Conservation (phyloP, 73 alveolate genomes). For the Breviolum minutum region DNA sequence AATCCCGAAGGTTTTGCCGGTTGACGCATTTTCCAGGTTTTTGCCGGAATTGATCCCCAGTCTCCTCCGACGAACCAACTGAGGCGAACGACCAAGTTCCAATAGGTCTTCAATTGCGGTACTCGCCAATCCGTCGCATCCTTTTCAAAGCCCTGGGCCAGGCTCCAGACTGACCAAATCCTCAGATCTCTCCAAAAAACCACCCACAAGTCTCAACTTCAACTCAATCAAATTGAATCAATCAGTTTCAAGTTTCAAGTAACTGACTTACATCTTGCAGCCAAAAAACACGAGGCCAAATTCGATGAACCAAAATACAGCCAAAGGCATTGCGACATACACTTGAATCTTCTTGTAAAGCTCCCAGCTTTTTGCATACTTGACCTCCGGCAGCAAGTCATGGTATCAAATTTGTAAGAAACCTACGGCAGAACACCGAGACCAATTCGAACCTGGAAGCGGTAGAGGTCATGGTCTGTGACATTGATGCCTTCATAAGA, state of each 20-base stretch:
- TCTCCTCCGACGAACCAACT: constrained; percentile 73
- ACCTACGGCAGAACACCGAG: not conserved
- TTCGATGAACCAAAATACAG: constrained; percentile 41
- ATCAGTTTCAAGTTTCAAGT: not conserved
- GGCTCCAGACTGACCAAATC: constrained; percentile 68
- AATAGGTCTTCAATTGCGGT: constrained; percentile 29
- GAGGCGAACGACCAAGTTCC: constrained; percentile 70
- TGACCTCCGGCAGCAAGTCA: constrained; percentile 27
- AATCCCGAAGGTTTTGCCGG: too few species aligned
- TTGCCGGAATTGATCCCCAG: not conserved
- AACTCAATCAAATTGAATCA: not conserved
- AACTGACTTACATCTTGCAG: not conserved
- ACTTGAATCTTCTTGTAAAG: constrained; percentile 36
- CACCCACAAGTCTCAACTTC: not conserved
- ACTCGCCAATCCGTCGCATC: constrained; percentile 23
- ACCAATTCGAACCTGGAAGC: constrained; percentile 23
- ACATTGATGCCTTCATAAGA: constrained; percentile 4
- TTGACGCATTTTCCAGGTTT: too few species aligned
- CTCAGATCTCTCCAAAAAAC: not conserved
- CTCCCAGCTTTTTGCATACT: constrained; percentile 75
- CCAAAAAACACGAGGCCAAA: constrained; percentile 46
- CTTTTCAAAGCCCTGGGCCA: constrained; percentile 31
- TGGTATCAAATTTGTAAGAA: not conserved
- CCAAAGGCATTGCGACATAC: constrained; percentile 9
- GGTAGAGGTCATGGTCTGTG: constrained; percentile 64